Evolutionary conservation across 306 rosid species (phyloP).

Genomic region (Inga leiocalycina): DNA sequence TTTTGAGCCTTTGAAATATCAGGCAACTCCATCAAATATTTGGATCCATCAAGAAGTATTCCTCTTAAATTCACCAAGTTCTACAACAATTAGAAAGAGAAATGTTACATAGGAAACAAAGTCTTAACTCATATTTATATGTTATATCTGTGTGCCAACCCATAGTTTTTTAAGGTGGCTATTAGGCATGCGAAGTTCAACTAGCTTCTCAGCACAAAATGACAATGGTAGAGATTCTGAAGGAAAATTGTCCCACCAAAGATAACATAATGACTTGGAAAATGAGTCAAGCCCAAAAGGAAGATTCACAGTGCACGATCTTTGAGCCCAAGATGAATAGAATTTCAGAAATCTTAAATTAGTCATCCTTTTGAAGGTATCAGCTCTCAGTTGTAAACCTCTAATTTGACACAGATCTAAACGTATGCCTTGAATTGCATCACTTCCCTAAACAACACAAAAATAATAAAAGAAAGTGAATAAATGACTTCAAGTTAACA

Average conservation of each 20-base stretch:
- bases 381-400: not conserved
- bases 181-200: not conserved
- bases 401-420: slow-evolving; percentile 16
- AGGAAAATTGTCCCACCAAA: slow-evolving; percentile 14
- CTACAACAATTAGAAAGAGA: slow-evolving; percentile 13
- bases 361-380: slow-evolving; percentile 24
- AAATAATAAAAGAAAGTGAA: not conserved
- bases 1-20: not conserved
- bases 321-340: not conserved
- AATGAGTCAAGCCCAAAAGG: not conserved
- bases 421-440: slow-evolving; percentile 18
- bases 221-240: not conserved
- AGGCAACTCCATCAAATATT: not conserved
- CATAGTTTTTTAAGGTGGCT: slow-evolving; percentile 23
- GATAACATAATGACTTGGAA: not conserved
- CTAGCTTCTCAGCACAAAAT: slow-evolving; percentile 1
- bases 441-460: slow-evolving; percentile 5
- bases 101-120: not conserved
- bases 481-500: not conserved
- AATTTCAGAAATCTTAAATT: slow-evolving; percentile 20
- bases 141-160: slow-evolving; percentile 15
- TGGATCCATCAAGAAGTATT: not conserved
- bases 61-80: slow-evolving; percentile 12
- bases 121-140: not conserved
- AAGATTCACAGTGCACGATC: not conserved